Base-by-base conservation (phyloP, 1,284 basidiomycete species). In the Phellopilus nigrolimitatus region DNA sequence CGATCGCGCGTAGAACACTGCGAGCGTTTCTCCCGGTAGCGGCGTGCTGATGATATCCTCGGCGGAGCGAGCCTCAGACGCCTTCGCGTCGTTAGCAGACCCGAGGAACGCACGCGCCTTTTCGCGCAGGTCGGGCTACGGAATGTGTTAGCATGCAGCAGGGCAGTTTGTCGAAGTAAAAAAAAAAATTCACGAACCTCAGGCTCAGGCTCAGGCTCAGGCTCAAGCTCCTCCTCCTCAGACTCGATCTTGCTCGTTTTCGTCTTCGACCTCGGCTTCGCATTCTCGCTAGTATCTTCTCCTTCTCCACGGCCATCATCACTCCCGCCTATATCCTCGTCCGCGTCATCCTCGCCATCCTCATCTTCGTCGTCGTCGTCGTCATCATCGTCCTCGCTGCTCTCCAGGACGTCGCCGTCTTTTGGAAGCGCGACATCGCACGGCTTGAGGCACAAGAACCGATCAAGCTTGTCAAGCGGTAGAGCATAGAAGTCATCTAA, bases 1-100 rank as follows among this genome's bases (percentile, higher is more conserved):
- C 3, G 86, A 86, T 4, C 93, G 80, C 9, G 86, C 81, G 62
- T 94, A 97, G 67, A 95, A 95, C 65, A 78, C 74, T 0, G 89
- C 84, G 5, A 95, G 68, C 0, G 86, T 90, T 65, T 97, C 94
- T n/a, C 91, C 91, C 0, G 92, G 91, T 4, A 87, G 72, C 0
- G 94, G 94, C 0, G 92, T 95, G 54, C 85, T 88, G 38, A 91
- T 64, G 0, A 80, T 67, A 57, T 94, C 91, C 60, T 91, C 89
- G 0, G 78, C 71, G 0, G 85, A 80, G 2, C 81, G 72, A 0
- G 73, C 71, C 2, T 73, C 65, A 57, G 28, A 10, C 27, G 45
- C 37, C 5, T 17, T 33, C 9, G 39, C 5, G 31, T 90, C 86
- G 61, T 82, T 88, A 0, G 80, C 67, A 0, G 87, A 84, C 7